Evolutionary conservation across 2,329 filamentous ascomycete species (phyloP), one percentile per base, ranked within the genome.

Genomic region (Colletotrichum coccodes): DNA sequence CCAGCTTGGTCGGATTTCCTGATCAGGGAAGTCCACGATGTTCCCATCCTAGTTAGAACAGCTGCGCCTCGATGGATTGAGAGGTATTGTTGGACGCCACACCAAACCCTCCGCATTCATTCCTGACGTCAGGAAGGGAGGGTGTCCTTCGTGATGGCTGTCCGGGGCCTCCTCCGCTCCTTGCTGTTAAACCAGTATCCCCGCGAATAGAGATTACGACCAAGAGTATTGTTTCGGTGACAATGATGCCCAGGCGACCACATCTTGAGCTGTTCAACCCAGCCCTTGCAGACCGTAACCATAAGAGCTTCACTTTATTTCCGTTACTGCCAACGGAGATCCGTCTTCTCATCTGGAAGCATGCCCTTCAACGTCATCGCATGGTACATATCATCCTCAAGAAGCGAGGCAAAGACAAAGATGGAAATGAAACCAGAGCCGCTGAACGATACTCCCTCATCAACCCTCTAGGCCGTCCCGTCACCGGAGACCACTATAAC

Each of bases 231-330:
- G 32, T 26, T 4, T 26, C 11, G 4, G 44, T n/a, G 28, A 40
- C 30, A 9, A 16, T 49, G 59, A 42, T 28, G 32, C 65, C 65
- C 6, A 59, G 18, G 12, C 65, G 65, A 8, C 60, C 60, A 12
- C 60, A 68, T 8, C 60, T 68, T 11, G 50, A 68, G 11, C 65
- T 68, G n/a, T 68, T 64, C 53, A 64, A 64, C 54, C 32, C 23
- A 1, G 26, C 34, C 21, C 40, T 40, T 18, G 6, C 30, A 18
- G 7, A 11, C 11, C n/a, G 34, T 21, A 44, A 1, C 14, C 16
- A 14, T 3, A 11, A 14, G 1, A 46, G n/a, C n/a, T 64, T 59
- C 18, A 32, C 16, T 11, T 3, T 30, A 2, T 68, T 68, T 16
- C 2, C 32, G 3, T 23, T 54, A 18, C 40, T 68, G 6, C 60